Evolutionary conservation across 2,329 filamentous ascomycete genomes (phyloP), one percentile per base, ranked within the genome.

Genomic region (Leptographium wingfieldii): DNA sequence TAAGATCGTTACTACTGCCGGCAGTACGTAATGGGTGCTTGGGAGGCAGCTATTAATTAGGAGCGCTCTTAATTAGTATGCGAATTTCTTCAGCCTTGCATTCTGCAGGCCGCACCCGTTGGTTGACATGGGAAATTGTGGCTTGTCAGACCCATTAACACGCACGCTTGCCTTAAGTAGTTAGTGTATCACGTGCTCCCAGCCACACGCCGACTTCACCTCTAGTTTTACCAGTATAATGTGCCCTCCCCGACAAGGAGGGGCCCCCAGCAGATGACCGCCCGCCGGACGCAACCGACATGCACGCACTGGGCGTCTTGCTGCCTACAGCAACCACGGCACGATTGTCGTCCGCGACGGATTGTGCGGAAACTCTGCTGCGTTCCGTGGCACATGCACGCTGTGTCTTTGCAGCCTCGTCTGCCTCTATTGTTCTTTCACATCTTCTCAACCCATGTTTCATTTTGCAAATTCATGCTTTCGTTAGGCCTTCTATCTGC

Each of bases 211-310:
- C 61, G 62, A 67, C 65, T 63, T 64, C 57, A 61, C 5, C 60
- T 64, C 64, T 63, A 60, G 61, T 64, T 65, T 65, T 63, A 59
- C 61, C 60, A 61, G 63, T 59, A 65, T 57, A 61, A 58, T 57
- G 60, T 55, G 22, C 57, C 61, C 57, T 58, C 59, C 16, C 19
- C 51, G 52, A 56, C 59, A 53, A 29, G 48, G 56, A 57, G 58
- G 54, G 57, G 59, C 57, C 57, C 60, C 40, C 58, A 57, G 51
- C 55, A 61, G 57, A 58, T 31, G 56, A 33, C 60, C 59, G 59
- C 57, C 33, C 31, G 29, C 38, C 57, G n/a, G 40, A 25, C 40
- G 52, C 29, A 46, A 19, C 7, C 27, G 29, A 46, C 7, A 6
- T 52, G 49, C 57, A 33, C 56, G 7, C 56, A 5, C 57, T 53